phyloP scores from a whole-genome alignment of 2,329 filamentous ascomycete genomes.

The Epichloe festucae region DNA sequence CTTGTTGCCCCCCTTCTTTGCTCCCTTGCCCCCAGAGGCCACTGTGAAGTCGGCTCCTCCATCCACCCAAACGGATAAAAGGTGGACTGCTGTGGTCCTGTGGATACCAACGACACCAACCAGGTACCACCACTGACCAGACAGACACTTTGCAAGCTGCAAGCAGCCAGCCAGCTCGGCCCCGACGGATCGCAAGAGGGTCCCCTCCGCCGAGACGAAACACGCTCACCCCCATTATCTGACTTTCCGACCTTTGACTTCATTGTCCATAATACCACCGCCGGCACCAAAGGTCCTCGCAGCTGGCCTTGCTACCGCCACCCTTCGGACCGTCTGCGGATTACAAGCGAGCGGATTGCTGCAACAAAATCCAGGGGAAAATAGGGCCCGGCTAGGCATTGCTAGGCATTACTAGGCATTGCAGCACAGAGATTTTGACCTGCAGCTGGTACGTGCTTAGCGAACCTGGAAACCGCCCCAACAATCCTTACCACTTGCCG shows the following conservation, averaged over 20 bases:
- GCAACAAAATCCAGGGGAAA: not conserved
- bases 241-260: not conserved
- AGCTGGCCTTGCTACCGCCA: not conserved
- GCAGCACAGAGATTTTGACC: not conserved
- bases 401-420: not conserved
- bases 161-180: not conserved
- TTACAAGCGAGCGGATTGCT: not conserved
- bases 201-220: slow-evolving; percentile 1
- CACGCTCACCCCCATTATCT: not conserved
- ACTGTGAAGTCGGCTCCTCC: no score
- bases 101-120: no score
- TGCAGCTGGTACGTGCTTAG: slow-evolving; percentile 4
- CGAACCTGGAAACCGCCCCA: slow-evolving; percentile 1
- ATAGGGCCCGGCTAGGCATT: not conserved
- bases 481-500: slow-evolving; percentile 1
- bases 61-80: no score
- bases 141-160: no score
- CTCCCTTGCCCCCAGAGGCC: no score
- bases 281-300: not conserved
- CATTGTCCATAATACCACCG: not conserved
- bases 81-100: no score
- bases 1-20: no score
- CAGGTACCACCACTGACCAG: no score
- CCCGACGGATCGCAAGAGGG: slow-evolving; percentile 4
- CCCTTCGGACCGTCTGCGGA: not conserved